Evolutionary conservation across 139 green algal species (phyloP), one percentile per base, ranked within the genome.

Genomic region (Auxenochlorella protothecoides): DNA sequence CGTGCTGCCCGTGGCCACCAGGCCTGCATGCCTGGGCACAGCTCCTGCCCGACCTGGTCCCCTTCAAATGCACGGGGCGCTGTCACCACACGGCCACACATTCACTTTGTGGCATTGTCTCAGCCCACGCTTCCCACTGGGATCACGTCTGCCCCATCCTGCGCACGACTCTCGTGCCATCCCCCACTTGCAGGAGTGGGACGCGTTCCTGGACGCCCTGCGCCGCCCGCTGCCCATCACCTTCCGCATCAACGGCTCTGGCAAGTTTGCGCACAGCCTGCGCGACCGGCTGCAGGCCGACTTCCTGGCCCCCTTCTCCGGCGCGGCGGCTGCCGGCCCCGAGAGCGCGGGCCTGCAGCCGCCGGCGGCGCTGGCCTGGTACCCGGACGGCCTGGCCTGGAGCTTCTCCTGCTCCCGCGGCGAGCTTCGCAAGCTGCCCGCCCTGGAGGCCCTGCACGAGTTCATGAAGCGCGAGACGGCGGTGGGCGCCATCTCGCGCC

Each of bases 181-280:
- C 57, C 57, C 57, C 11, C 4, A 71, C 11, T 62, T 62, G n/a
- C 71, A 74, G 4, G 90, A 99, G 74, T 99, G 92, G 91, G 84
- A 93, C 3, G 80, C 64, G 1, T 99, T 99, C 76, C 71, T 99
- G 55, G 69, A 59, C 0, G 72, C 69, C 9, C 81, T 99, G 53
- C 77, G 82, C 53, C 85, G 61, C 52, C 88, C 84, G 55, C 83
- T 99, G 75, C 95, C 95, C 13, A 89, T 90, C 53, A 97, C 91
- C 4, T 99, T 99, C 81, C 86, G 95, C 69, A 98, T 99, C 80
- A 99, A 99, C 77, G 95, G 93, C 74, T 85, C 70, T 54, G 91
- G 91, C 54, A 79, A 84, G 53, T 95, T 92, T 83, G 92, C 92
- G 0, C 78, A 86, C 54, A 77, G 85, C 57, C 80, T 97, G 71